These are phyloP conservation scores for Penicillium lagena DNA, from an alignment of 495 filamentous ascomycete species.

Conservation along the genomic window DNA sequence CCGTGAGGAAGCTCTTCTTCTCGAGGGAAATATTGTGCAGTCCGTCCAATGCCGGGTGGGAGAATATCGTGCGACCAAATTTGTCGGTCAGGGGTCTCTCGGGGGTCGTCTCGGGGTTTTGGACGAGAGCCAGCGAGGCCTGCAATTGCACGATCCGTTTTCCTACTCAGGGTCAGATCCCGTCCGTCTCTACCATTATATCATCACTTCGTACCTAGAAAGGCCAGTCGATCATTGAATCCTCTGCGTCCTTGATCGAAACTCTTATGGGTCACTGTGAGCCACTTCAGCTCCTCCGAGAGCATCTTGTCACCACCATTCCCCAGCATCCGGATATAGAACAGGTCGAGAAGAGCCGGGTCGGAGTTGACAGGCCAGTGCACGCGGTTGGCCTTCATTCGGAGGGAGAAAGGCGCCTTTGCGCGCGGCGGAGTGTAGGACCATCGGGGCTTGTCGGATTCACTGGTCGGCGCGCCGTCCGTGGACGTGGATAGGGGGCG, in stretches of 20 bases:
- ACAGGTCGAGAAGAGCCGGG: slow-evolving; percentile 61
- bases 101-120: slow-evolving; percentile 25
- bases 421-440: slow-evolving; percentile 70
- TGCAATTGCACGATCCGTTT: slow-evolving; percentile 77
- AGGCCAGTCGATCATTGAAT: slow-evolving; percentile 90
- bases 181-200: background rate
- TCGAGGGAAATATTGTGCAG: slow-evolving; percentile 57
- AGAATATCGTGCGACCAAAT: slow-evolving; percentile 58
- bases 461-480: slow-evolving; percentile 17
- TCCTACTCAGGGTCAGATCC: slow-evolving; percentile 38
- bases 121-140: slow-evolving; percentile 63
- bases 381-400: slow-evolving; percentile 38
- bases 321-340: slow-evolving; percentile 69
- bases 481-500: slow-evolving; percentile 16
- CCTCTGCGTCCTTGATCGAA: slow-evolving; percentile 93
- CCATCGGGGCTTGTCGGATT: slow-evolving; percentile 64
- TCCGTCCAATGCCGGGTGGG: slow-evolving; percentile 65
- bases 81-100: slow-evolving; percentile 12
- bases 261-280: slow-evolving; percentile 96
- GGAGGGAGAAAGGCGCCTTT: slow-evolving; percentile 61
- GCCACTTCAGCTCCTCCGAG: slow-evolving; percentile 90
- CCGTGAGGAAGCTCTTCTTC: slow-evolving; percentile 49
- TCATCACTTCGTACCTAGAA: slow-evolving; percentile 58
- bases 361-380: slow-evolving; percentile 67
- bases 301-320: slow-evolving; percentile 62